A percentile compares a stretch with the other conserved stretches of the same genome.
Evolutionary conservation across 768 basidiomycete species (phyloP).

Genomic region (Ramaria rubella): DNA sequence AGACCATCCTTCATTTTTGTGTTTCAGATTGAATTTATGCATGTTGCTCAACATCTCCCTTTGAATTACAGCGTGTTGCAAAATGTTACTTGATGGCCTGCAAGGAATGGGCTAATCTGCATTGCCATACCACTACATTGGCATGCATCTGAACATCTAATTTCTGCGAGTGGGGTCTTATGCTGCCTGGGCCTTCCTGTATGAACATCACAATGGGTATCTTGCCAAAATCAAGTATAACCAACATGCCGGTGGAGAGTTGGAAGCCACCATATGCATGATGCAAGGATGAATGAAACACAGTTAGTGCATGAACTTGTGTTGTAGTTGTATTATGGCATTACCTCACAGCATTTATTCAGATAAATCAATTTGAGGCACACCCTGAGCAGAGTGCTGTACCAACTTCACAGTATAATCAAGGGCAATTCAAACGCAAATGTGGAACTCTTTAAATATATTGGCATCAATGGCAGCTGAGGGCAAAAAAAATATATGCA

Average conservation of each 20-base stretch:
- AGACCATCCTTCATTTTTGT: not conserved
- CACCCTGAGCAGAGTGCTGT: not conserved
- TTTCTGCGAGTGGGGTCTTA: conserved; percentile 14
- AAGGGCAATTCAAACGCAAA: conserved; percentile 10
- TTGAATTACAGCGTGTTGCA: conserved; percentile 15
- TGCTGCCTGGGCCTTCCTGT: conserved; percentile 14
- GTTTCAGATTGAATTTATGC: not conserved
- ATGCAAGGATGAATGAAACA: conserved; percentile 19
- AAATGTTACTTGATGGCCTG: not conserved
- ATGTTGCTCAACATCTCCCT: conserved; percentile 9
- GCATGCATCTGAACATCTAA: not conserved
- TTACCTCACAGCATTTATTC: not conserved
- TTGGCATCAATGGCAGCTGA: conserved; percentile 8
- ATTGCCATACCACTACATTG: conserved; percentile 19
- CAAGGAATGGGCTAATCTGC: conserved; percentile 16
- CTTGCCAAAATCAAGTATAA: conserved; percentile 16
- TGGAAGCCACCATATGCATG: conserved; percentile 20
- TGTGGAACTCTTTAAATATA: conserved; percentile 15
- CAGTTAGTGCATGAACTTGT: conserved; percentile 15
- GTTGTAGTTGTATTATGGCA: not conserved
- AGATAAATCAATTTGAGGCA: not conserved
- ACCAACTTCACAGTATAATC: not conserved
- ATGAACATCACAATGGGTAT: conserved; percentile 18
- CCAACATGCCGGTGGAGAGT: conserved; percentile 18
- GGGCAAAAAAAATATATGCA: not conserved